phyloP scores from a whole-genome alignment of 176 grass and related monocot species.

The Aegilops tauschii region DNA sequence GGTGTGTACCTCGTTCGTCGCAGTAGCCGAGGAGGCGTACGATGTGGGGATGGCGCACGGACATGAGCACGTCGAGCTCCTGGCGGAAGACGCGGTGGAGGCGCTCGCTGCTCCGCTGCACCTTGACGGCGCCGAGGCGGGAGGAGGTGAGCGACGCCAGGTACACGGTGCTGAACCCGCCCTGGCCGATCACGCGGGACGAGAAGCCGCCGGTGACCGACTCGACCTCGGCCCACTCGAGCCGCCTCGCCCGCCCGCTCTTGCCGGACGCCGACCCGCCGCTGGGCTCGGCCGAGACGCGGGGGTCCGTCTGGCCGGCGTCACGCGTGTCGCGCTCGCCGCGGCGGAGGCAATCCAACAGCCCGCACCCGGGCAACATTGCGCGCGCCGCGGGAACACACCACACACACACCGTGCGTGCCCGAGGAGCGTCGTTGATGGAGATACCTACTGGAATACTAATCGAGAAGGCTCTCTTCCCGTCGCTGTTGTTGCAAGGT shows the following conservation, averaged over 20 bases:
- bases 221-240: conserved; percentile 56
- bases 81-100: conserved; percentile 55
- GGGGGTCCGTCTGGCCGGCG: conserved; percentile 9
- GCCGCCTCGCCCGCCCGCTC: conserved; percentile 7
- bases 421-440: not conserved
- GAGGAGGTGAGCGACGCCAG: conserved; percentile 53
- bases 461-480: not conserved
- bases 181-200: conserved; percentile 67
- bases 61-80: conserved; percentile 58
- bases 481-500: not conserved
- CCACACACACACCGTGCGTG: not conserved
- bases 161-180: conserved; percentile 80
- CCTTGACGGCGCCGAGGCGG: conserved; percentile 61
- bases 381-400: not conserved
- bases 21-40: conserved; percentile 68
- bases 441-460: not conserved
- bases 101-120: conserved; percentile 67
- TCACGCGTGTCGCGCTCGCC: conserved; percentile 5
- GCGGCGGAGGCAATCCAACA: conserved; percentile 22
- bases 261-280: not conserved
- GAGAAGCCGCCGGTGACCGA: conserved; percentile 55
- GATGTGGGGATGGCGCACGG: conserved; percentile 55
- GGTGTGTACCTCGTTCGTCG: conserved; percentile 44
- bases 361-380: conserved; percentile 46
- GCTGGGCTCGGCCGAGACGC: conserved; percentile 46